Base-by-base conservation (phyloP, 225 moss, liverwort and hornwort species). In the Lunularia cruciata region DNA sequence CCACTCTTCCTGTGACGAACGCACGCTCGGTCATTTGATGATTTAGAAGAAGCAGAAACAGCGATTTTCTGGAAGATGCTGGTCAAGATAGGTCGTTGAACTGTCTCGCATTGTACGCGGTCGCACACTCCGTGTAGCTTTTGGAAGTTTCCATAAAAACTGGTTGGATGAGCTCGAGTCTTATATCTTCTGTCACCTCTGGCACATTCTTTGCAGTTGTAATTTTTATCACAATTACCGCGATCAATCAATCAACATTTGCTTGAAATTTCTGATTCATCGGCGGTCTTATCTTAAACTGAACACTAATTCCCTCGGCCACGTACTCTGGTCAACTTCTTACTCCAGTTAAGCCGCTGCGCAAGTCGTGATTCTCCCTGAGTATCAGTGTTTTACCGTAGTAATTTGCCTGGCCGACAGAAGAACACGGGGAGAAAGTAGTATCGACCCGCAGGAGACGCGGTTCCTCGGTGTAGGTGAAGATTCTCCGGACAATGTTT, bases 261-360 rank as follows among this genome's bases (percentile, higher is more conserved):
- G n/a, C n/a, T n/a, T n/a, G n/a, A n/a, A n/a, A 12, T 6, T 36
- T 36, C 37, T 20, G 30, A 36, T 38, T 11, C 38, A 40, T 25
- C 61, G 25, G 23, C 61, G 61, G 42, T 61, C 61, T 61, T 61
- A 61, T 61, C 61, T 22, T 26, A 20, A 18, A n/a, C n/a, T n/a
- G n/a, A n/a, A n/a, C n/a, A n/a, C n/a, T n/a, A n/a, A 22, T 60
- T 10, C 15, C 39, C 13, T 22, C 9, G 39, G 23, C 61, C 61
- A 61, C 61, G 61, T 61, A 61, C 23, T 38, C 38, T 11, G 26
- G 40, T 25, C 9, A 13, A 4, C n/a, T 12, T 25, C 43, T 43
- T n/a, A n/a, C n/a, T n/a, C n/a, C n/a, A n/a, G n/a, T n/a, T n/a
- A n/a, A n/a, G n/a, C n/a, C n/a, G 16, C 43, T 6, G 43, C 43